A percentile compares a stretch with the other conserved stretches of the same genome.
Conservation (phyloP, 2,329 filamentous ascomycete genomes). For the Colletotrichum endophyticum region DNA sequence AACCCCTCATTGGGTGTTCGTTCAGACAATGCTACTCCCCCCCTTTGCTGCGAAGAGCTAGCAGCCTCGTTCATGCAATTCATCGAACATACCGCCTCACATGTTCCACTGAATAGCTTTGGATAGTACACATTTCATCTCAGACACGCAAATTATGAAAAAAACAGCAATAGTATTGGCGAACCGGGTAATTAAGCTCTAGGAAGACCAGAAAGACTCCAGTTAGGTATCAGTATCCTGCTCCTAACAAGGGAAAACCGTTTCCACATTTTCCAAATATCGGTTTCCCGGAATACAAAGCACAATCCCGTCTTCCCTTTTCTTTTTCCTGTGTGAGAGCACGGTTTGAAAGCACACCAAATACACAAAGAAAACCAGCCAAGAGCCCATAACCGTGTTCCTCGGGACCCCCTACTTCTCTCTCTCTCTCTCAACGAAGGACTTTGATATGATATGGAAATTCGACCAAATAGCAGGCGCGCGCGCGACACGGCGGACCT, state of each 20-base stretch:
- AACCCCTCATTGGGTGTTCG: background rate
- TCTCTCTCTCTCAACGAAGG: background rate
- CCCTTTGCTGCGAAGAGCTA: background rate
- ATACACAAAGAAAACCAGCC: background rate
- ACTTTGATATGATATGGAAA: background rate
- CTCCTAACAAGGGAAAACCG: background rate
- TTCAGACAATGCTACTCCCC: background rate
- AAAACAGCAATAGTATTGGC: background rate
- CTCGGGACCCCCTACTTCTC: background rate
- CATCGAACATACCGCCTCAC: background rate
- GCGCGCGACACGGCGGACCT: background rate
- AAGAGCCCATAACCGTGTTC: constrained; percentile 1
- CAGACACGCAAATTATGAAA: background rate
- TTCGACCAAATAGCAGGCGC: background rate
- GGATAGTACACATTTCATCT: background rate
- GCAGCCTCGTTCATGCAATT: background rate
- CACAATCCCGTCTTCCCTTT: background rate
- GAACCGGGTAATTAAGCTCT: constrained; percentile 9
- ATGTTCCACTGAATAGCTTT: background rate
- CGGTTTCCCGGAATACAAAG: background rate
- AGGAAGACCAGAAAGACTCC: constrained; percentile 4
- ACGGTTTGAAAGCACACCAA: background rate
- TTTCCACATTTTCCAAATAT: background rate
- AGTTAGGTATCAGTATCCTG: background rate
- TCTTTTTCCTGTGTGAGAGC: background rate